phyloP scores from a whole-genome alignment of 345 rosid species.

The Microthlaspi erraticum region DNA sequence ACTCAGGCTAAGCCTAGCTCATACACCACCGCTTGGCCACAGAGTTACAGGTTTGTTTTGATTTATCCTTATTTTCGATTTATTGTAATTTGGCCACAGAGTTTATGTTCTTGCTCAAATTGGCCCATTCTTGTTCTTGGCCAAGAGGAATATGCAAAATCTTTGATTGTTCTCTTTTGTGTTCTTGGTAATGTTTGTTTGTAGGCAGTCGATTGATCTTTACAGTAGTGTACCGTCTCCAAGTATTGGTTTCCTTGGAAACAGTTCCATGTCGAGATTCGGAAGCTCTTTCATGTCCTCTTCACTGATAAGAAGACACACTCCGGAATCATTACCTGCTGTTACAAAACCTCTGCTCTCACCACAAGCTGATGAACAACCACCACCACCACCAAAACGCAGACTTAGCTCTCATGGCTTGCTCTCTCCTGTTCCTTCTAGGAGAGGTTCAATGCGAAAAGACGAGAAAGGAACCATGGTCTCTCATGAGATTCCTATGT shows the following conservation, averaged over 20 bases:
- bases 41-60: conserved; percentile 78
- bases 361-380: conserved; percentile 45
- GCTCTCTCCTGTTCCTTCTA: conserved; percentile 56
- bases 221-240: conserved; percentile 94
- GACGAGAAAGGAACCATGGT: conserved; percentile 48
- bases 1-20: conserved; percentile 60
- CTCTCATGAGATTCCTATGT: conserved; percentile 70
- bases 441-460: conserved; percentile 42
- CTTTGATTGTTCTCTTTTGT: background rate
- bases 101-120: conserved; percentile 3
- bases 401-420: conserved; percentile 62
- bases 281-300: conserved; percentile 79
- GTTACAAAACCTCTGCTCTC: conserved; percentile 59
- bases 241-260: conserved; percentile 64
- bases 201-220: conserved; percentile 92
- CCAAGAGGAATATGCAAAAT: background rate
- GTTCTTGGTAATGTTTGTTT: conserved; percentile 39
- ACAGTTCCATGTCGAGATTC: conserved; percentile 63
- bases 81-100: background rate
- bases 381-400: conserved; percentile 43
- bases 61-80: background rate
- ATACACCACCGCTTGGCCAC: conserved; percentile 89
- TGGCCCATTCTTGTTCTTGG: conserved; percentile 6
- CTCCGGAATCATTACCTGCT: conserved; percentile 63
- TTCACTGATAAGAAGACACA: conserved; percentile 65